Base-by-base conservation (phyloP, 768 basidiomycete genomes). In the Suillus ampliporus region DNA sequence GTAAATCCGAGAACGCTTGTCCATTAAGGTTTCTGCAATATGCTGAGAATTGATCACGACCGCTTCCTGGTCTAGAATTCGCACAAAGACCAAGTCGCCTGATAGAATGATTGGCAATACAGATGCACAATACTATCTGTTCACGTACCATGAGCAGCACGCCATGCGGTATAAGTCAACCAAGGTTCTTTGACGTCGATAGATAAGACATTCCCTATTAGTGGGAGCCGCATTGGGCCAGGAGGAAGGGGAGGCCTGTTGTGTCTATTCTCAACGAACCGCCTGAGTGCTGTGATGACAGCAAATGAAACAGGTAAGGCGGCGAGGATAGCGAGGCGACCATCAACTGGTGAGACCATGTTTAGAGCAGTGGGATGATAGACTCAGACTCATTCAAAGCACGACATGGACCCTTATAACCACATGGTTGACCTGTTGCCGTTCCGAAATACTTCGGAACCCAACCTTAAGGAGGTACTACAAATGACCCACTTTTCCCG, bases 131-230 rank as follows among this genome's bases (percentile, higher is more conserved):
- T n/a, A 5, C 14, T 14, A 14, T 51, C 50, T 34, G 23, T 0
- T 10, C n/a, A 37, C 51, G 6, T 37, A 57, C 69, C 70, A 46
- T 66, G 78, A 47, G 67, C 63, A 60, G 68, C 68, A n/a, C 58
- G 66, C 78, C 77, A 78, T 19, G 72, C 61, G 0, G 67, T 61
- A 62, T 75, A 78, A n/a, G 72, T 74, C 21, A 72, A 37, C 73
- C 75, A 78, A 9, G 72, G 65, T 38, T 74, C 65, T 3, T 70
- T 53, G 38, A 68, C 67, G 23, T 75, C 73, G 17, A 77, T 63
- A 26, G 74, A 69, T n/a, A 67, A 66, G 54, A 76, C 52, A 41
- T 75, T 77, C 14, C 79, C 79, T 19, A 80, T 62, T 15, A 79
- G n/a, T 3, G 74, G 76, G n/a, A 69, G 68, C 2, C 74, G 72